phyloP scores from a whole-genome alignment of 2,329 filamentous ascomycete species.

The Colletotrichum coccodes region DNA sequence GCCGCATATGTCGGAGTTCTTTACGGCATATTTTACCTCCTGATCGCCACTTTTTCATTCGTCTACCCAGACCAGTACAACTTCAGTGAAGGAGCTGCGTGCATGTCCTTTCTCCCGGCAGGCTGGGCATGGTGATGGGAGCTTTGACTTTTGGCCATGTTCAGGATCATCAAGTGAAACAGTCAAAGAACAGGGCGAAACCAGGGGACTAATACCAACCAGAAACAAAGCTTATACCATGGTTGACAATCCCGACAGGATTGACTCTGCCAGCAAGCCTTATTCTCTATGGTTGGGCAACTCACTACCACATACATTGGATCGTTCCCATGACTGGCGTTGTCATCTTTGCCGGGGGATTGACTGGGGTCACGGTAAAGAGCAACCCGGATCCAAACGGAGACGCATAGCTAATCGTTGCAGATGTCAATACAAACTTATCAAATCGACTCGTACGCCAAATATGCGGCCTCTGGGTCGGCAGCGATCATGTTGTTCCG shows the following conservation, averaged over 20 bases:
- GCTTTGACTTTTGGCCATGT: constrained; percentile 37
- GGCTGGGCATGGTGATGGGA: neutral
- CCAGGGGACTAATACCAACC: neutral
- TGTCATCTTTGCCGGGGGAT: constrained; percentile 45
- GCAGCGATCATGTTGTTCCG: constrained; percentile 44
- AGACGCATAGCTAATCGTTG: constrained; percentile 37
- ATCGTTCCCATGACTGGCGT: constrained; percentile 63
- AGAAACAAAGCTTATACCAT: neutral
- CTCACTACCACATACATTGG: constrained; percentile 64
- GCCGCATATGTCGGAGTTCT: constrained; percentile 58
- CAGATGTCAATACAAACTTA: constrained; percentile 62
- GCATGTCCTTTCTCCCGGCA: neutral
- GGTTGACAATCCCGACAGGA: constrained; percentile 46
- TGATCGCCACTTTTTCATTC: constrained; percentile 62
- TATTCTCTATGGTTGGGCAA: constrained; percentile 41
- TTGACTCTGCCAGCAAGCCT: constrained; percentile 47
- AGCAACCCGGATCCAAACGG: neutral
- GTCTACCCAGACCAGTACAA: constrained; percentile 58
- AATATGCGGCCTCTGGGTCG: constrained; percentile 44
- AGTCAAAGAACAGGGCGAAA: neutral
- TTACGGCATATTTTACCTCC: constrained; percentile 60
- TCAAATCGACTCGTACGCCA: constrained; percentile 59
- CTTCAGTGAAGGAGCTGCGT: constrained; percentile 46
- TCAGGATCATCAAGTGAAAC: constrained; percentile 46
- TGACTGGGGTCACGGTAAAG: constrained; percentile 49